A percentile compares a stretch with the other conserved stretches of the same genome.
Evolutionary conservation across 2,329 filamentous ascomycete genomes (phyloP).

Genomic region (Trichoderma afroharzianum): DNA sequence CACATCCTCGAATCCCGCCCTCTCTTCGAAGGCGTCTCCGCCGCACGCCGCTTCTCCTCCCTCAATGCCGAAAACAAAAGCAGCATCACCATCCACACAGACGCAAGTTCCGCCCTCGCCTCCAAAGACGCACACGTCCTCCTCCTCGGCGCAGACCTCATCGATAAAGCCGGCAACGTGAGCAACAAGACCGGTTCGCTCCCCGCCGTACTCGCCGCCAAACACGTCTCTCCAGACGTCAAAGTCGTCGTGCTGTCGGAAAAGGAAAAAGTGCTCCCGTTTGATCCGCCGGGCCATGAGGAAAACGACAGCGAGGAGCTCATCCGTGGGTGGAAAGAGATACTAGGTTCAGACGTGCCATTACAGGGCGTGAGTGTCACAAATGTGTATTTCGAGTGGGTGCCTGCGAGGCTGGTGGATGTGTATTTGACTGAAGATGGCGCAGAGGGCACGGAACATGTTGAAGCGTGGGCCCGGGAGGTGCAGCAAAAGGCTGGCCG

Average conservation of each 20-base stretch:
- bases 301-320: constrained; percentile 49
- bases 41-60: constrained; percentile 49
- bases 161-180: constrained; percentile 54
- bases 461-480: constrained; percentile 37
- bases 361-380: constrained; percentile 33
- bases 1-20: constrained; percentile 65
- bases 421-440: constrained; percentile 55
- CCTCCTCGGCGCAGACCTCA: constrained; percentile 62
- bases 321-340: constrained; percentile 45
- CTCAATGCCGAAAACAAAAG: constrained; percentile 24
- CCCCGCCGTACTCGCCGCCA: constrained; percentile 53
- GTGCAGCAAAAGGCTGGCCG: constrained; percentile 35
- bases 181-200: constrained; percentile 66
- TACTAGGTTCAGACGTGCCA: constrained; percentile 3
- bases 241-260: constrained; percentile 56
- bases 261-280: constrained; percentile 54
- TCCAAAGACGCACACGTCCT: constrained; percentile 52
- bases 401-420: constrained; percentile 48
- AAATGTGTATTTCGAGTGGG: constrained; percentile 61
- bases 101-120: constrained; percentile 56
- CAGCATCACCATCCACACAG: constrained; percentile 51
- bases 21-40: constrained; percentile 59
- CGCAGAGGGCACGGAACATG: constrained; percentile 36
- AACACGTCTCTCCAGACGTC: constrained; percentile 41
- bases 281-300: constrained; percentile 42